A percentile compares a stretch with the other conserved stretches of the same genome.
Evolutionary conservation across 164 flowering plant species (phyloP).

Genomic region (Litsea cubeba): DNA sequence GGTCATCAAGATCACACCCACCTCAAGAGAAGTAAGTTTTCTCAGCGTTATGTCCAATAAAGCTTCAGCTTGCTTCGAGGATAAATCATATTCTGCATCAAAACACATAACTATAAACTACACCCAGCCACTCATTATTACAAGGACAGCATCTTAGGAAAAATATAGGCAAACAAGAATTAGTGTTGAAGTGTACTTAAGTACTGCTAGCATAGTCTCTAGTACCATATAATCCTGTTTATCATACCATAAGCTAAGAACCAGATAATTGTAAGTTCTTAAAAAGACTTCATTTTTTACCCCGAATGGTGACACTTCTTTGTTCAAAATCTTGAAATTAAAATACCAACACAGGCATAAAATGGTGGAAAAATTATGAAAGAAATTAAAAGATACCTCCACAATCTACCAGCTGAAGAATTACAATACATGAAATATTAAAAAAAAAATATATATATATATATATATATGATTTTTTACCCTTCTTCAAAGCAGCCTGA

Average conservation of each 20-base stretch:
- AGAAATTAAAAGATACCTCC: not conserved
- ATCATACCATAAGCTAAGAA: no score
- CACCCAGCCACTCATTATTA: not conserved
- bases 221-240: no score
- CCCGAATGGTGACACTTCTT: not conserved
- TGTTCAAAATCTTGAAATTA: not conserved
- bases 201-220: not conserved
- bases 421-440: not conserved
- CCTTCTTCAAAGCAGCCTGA: conserved; percentile 52
- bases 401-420: not conserved
- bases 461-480: conserved; percentile 31
- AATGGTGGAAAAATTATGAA: not conserved
- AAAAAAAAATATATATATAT: no score
- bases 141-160: not conserved
- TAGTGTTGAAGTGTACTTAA: no score
- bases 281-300: no score
- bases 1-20: conserved; percentile 10
- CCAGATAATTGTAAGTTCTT: not conserved
- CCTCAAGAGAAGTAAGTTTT: conserved; percentile 83
- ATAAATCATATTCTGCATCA: conserved; percentile 60
- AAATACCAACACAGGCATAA: not conserved
- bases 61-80: conserved; percentile 95
- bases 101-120: not conserved
- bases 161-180: not conserved
- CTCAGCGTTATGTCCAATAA: conserved; percentile 80